Base-by-base conservation (phyloP, 73 alveolate species). In the Tetrahymena elliotti region DNA sequence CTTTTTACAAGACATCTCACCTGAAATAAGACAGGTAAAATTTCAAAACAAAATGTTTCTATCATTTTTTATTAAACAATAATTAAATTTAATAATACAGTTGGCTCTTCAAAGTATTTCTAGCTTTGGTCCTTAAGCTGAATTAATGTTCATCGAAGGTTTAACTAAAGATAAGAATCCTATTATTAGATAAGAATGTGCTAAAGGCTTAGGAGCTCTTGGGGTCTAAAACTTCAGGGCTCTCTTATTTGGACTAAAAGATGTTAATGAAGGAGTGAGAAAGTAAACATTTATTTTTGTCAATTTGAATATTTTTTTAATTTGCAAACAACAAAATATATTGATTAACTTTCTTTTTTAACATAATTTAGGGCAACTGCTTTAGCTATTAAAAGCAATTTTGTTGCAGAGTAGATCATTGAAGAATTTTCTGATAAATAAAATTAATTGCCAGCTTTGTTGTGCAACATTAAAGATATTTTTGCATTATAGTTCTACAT, bases 41-140 rank as follows among this genome's bases (percentile, higher is more conserved):
- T 94, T 98, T 41, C 16, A 6, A 3, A 41, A 41, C 54, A 53
- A 7, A 6, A 18, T 3, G 6, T 24, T 18, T 68, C 20, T 6
- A 68, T 4, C 88, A 0, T 40, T 10, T 40, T 8, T 7, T 22
- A n/a, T 18, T 54, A 54, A 54, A 54, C 7, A 13, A 54, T 68
- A 18, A 68, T 1, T 68, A 18, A 22, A 27, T 18, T 0, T 68
- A 68, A 18, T 53, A 18, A 68, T 24, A 68, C 38, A 68, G 88
- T 68, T 68, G 22, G 88, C 88, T 27, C 38, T 68, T 1, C 97
- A 97, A 84, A 97, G 99, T 95, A 98, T 98, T 38, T 96, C 97
- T 93, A 96, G 96, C 93, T 95, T 98, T 54, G 99, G 99, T 27
- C 98, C 99, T 20, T 97, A 98, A 95, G 99, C 99, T 1, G 99